Percentiles rank a stretch among this genome's conserved stretches.
Evolutionary conservation across 2,329 filamentous ascomycete genomes (phyloP).

Genomic region (Talaromyces marneffei): DNA sequence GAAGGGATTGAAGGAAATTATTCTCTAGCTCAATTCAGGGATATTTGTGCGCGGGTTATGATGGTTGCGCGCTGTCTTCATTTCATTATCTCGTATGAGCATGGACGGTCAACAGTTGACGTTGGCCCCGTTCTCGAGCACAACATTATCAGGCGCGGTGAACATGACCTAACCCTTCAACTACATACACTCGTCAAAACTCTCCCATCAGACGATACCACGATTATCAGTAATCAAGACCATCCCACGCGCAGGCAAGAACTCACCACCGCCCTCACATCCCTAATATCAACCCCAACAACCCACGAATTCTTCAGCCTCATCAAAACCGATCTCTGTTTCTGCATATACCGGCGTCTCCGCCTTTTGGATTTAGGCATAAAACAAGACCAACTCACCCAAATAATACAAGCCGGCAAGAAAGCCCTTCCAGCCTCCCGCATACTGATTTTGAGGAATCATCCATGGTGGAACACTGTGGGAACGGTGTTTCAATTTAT

Average conservation of each 20-base stretch:
- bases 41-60: constrained; percentile 23
- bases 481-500: constrained; percentile 40
- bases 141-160: constrained; percentile 1
- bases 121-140: constrained; percentile 20
- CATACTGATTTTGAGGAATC: constrained; percentile 28
- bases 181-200: constrained; percentile 16
- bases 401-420: constrained; percentile 32
- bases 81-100: constrained; percentile 29
- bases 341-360: constrained; percentile 37
- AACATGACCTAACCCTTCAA: constrained; percentile 18
- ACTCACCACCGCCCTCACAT: constrained; percentile 14
- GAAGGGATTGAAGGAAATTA: constrained; percentile 11
- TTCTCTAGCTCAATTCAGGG: constrained; percentile 12
- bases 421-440: constrained; percentile 30
- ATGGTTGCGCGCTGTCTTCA: constrained; percentile 27
- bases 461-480: constrained; percentile 42
- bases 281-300: constrained; percentile 13
- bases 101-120: constrained; percentile 26
- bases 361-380: constrained; percentile 35
- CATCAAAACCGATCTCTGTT: constrained; percentile 25
- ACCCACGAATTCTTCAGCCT: constrained; percentile 30
- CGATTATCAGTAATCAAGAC: constrained; percentile 3
- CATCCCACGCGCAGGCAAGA: constrained; percentile 7
- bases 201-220: constrained; percentile 9
- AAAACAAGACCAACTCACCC: constrained; percentile 33